Percentiles rank a stretch among this genome's conserved stretches.
Conservation (phyloP, 495 filamentous ascomycete genomes). For the Hypomontagnella monticulosa region DNA sequence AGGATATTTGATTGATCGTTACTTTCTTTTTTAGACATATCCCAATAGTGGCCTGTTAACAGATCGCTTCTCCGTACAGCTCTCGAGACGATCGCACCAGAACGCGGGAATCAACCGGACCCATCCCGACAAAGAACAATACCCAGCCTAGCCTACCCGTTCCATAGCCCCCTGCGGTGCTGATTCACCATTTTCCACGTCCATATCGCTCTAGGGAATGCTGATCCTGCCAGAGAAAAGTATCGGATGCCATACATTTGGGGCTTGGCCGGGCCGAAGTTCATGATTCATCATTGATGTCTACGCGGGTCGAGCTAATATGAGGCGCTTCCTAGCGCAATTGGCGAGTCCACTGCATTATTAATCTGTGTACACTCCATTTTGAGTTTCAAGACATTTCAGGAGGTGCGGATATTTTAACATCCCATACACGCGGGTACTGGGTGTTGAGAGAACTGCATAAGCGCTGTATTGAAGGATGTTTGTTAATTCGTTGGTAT, state of each 20-base stretch:
- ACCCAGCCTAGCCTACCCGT: too few species aligned
- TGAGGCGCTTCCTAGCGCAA: neutral
- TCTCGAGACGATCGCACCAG: neutral
- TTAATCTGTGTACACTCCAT: neutral
- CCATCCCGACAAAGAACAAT: neutral
- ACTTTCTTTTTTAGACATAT: neutral
- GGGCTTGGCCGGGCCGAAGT: neutral
- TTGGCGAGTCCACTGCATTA: neutral
- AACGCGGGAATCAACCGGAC: neutral
- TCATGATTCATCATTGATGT: constrained; percentile 31
- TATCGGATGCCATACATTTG: neutral
- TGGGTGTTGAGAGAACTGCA: too few species aligned
- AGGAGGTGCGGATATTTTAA: too few species aligned
- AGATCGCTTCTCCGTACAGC: neutral
- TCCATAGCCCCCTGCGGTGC: neutral
- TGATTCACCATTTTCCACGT: neutral
- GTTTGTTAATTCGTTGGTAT: too few species aligned
- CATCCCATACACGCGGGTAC: too few species aligned
- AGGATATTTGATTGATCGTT: neutral
- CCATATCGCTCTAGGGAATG: constrained; percentile 21
- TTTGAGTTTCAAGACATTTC: too few species aligned
- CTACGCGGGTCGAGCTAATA: neutral
- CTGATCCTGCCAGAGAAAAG: constrained; percentile 1
- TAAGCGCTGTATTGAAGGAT: too few species aligned
- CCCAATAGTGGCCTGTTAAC: neutral